phyloP scores from a whole-genome alignment of 768 basidiomycete species.

The Macrolepiota fuliginosa region DNA sequence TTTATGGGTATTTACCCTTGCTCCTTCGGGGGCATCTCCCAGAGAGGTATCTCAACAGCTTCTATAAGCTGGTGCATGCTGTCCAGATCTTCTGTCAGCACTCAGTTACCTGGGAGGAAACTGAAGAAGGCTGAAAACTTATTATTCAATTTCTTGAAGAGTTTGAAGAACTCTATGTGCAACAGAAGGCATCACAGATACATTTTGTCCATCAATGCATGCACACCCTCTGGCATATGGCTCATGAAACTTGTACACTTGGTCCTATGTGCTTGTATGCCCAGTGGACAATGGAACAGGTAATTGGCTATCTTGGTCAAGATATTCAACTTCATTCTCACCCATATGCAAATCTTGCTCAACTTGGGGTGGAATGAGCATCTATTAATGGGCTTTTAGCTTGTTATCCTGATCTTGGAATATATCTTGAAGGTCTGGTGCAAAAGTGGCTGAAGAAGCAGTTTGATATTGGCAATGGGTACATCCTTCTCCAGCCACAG shows the following conservation, averaged over 20 bases:
- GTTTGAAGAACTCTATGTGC: conserved; percentile 34
- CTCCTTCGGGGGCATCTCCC: conserved; percentile 24
- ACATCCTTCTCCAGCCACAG: not conserved
- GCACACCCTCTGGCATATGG: conserved; percentile 27
- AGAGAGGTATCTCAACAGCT: conserved; percentile 20
- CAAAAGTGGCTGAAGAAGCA: not conserved
- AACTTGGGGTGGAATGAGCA: conserved; percentile 17
- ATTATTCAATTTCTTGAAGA: conserved; percentile 27
- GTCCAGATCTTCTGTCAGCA: conserved; percentile 23
- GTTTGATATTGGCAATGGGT: not conserved
- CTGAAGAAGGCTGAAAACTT: conserved; percentile 20
- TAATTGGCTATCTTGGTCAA: conserved; percentile 24
- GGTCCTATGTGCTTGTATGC: conserved; percentile 16
- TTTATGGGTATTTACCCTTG: conserved; percentile 33
- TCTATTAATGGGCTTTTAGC: not conserved
- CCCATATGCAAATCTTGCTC: conserved; percentile 23
- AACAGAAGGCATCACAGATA: conserved; percentile 20
- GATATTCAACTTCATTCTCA: conserved; percentile 24
- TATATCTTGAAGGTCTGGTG: not conserved
- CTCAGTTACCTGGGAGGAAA: conserved; percentile 14
- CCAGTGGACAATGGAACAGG: conserved; percentile 31
- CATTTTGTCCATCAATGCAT: conserved; percentile 32
- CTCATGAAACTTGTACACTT: conserved; percentile 18
- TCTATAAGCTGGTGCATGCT: conserved; percentile 27
- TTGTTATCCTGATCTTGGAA: not conserved